Conservation (phyloP, 2,329 filamentous ascomycete species). For the Penicillium polonicum region DNA sequence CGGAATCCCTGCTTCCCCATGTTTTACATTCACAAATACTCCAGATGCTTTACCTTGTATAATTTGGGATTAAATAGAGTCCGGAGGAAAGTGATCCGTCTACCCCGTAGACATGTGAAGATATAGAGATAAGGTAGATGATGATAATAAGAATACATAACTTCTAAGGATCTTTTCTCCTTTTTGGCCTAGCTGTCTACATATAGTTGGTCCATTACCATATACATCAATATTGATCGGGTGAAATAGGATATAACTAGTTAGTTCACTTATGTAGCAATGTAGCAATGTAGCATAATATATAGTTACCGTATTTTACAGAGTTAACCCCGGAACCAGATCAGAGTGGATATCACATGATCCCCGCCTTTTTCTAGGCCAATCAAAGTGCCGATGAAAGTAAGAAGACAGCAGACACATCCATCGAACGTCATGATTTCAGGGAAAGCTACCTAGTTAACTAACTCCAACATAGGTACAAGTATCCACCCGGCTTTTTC, state of each 20-base stretch:
- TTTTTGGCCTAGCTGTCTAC: conserved; percentile 13
- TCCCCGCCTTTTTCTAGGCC: conserved; percentile 13
- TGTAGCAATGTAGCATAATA: too few relatives aligned
- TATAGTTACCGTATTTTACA: neutral
- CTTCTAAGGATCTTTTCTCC: conserved; percentile 13
- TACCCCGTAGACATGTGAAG: conserved; percentile 19
- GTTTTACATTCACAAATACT: neutral
- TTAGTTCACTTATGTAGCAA: too few relatives aligned
- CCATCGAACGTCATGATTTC: neutral
- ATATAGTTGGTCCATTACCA: too few relatives aligned
- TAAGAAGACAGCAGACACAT: neutral
- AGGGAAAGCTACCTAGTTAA: neutral
- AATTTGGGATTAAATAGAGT: neutral
- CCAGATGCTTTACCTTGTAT: neutral
- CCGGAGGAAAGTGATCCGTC: conserved; percentile 7
- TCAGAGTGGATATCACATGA: conserved; percentile 27
- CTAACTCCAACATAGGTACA: too few relatives aligned
- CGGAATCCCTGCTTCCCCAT: neutral
- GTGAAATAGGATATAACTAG: neutral
- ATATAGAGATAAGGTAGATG: conserved; percentile 11
- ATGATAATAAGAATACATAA: conserved; percentile 26
- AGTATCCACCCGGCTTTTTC: conserved; percentile 23
- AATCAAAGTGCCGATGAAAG: conserved; percentile 14
- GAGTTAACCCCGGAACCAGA: neutral
- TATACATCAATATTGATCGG: neutral